Base-by-base conservation (phyloP, 768 basidiomycete species). In the Boletus insuetus region DNA sequence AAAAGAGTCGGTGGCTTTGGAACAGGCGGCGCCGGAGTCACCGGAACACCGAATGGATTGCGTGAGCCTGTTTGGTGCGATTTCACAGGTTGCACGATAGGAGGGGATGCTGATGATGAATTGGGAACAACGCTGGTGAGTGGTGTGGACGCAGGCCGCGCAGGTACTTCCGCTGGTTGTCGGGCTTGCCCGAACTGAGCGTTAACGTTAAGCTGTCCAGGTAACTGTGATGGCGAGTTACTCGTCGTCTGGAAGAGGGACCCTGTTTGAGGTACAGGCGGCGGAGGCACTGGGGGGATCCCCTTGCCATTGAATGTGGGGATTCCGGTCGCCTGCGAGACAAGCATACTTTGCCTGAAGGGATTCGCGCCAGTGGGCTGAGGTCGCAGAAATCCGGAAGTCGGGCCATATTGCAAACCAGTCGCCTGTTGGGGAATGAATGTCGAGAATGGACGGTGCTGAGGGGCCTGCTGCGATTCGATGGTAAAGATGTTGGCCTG, bases 11-110 rank as follows among this genome's bases (percentile, higher is more conserved):
- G 91, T 29, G 78, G 81, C 68, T 86, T 89, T 2, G 91, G 89
- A 26, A 90, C 76, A 16, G 89, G 85, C 1, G 85, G 81, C 16
- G 76, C 73, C 22, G 82, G 74, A 10, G 79, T 78, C 6, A 81
- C 76, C 5, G 90, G 82, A 31, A 83, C 82, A 7, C 94, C 95
- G 59, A 99, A 99, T 4, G 97, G 97, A 78, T 99, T 99, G 61
- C 84, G 86, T 8, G 92, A 91, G 26, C 97, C 96, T 4, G 97
- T 99, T 68, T 89, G 85, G 69, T 98, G 95, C 7, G 94, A 79
- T 63, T 84, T 86, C 26, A 98, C 80, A 8, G 85, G 84, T 64
- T 86, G 84, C 3, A 79, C 76, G 4, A 74, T 60, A 37, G 80
- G 78, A 6, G 80, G 79, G 7, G 79, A 74, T 7, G 65, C 64